Percentiles rank a stretch among this genome's conserved stretches.
phyloP scores from a whole-genome alignment of 768 basidiomycete genomes.

The Hirschioporus abietinus region DNA sequence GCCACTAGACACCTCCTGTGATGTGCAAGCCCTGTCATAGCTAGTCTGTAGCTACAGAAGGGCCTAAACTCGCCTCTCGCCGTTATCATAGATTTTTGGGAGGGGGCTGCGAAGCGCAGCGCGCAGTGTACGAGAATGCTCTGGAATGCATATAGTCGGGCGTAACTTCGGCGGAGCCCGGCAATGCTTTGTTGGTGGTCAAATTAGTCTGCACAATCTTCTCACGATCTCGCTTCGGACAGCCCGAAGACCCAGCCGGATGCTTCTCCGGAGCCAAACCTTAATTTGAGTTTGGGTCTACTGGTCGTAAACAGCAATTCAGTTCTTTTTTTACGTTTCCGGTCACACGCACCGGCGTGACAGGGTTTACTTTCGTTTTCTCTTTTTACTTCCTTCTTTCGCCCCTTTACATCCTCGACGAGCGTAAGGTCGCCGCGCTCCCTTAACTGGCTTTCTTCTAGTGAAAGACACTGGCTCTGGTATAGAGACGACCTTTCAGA shows the following conservation, averaged over 20 bases:
- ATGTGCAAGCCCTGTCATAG: background rate
- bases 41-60: background rate
- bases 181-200: background rate
- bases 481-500: background rate
- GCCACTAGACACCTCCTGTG: background rate
- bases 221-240: background rate
- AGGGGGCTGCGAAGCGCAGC: background rate
- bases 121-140: background rate
- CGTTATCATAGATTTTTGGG: background rate
- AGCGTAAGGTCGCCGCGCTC: background rate
- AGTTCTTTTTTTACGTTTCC: background rate
- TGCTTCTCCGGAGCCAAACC: background rate
- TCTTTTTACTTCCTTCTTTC: background rate
- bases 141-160: background rate
- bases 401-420: background rate
- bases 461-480: background rate
- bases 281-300: background rate
- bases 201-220: background rate
- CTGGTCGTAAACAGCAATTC: background rate
- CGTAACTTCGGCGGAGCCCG: background rate
- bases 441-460: background rate
- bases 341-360: background rate
- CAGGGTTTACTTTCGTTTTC: background rate
- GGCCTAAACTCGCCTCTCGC: background rate
- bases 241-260: background rate